Percentiles rank a stretch among this genome's conserved stretches.
These are phyloP conservation scores for Chrysoporthe cubensis DNA, from an alignment of 2,329 filamentous ascomycete genomes.

Conservation along the genomic window DNA sequence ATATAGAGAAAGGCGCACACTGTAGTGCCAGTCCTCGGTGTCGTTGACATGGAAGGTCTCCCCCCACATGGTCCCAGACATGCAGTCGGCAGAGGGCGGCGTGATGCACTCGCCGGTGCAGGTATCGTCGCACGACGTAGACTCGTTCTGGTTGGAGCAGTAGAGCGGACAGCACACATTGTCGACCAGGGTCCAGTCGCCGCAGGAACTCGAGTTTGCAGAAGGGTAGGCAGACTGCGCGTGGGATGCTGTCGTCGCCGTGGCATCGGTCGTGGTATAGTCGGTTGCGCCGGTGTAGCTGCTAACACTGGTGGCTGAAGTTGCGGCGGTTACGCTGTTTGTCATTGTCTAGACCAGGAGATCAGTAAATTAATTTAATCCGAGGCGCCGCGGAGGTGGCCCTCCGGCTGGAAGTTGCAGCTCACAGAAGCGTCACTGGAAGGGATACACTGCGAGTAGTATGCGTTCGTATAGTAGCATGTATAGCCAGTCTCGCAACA, in stretches of 20 bases:
- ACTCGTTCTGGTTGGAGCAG: constrained; percentile 15
- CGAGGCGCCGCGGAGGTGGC: background rate
- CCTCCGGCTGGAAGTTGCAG: too few species aligned
- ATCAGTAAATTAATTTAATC: background rate
- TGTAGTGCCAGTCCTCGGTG: constrained; percentile 11
- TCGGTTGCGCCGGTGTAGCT: constrained; percentile 5
- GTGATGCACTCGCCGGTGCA: constrained; percentile 8
- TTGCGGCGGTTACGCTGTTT: background rate
- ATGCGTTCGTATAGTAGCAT: constrained; percentile 2
- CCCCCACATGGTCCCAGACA: constrained; percentile 16
- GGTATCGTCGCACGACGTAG: background rate
- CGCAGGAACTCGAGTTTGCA: constrained; percentile 4
- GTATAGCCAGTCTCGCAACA: constrained; percentile 7
- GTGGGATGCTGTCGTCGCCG: constrained; percentile 12
- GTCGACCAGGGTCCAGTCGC: constrained; percentile 15
- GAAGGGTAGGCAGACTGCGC: constrained; percentile 6
- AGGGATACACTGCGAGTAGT: constrained; percentile 16
- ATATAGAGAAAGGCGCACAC: background rate
- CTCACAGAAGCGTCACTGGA: constrained; percentile 3
- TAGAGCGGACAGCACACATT: constrained; percentile 12
- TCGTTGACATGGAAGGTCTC: constrained; percentile 7
- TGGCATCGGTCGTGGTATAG: constrained; percentile 14
- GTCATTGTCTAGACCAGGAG: background rate
- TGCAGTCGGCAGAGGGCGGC: constrained; percentile 13
- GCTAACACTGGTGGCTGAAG: constrained; percentile 1